phyloP scores from a whole-genome alignment of 495 filamentous ascomycete species.

The Rostrohypoxylon terebratum region DNA sequence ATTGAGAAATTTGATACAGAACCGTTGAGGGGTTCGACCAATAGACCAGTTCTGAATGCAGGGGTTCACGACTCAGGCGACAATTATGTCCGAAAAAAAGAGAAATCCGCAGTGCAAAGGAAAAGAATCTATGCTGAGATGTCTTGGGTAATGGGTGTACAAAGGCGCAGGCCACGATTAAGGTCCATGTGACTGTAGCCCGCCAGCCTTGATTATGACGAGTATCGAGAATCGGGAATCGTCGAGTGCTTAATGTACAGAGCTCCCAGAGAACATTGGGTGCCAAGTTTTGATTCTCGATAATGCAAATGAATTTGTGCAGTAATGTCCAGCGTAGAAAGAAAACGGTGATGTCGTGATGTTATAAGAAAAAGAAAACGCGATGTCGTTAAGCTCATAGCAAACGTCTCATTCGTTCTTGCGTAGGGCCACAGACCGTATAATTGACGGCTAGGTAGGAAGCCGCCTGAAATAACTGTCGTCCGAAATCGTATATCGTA shows the following conservation, averaged over 20 bases:
- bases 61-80: background rate
- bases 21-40: background rate
- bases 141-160: constrained; percentile 35
- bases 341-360: constrained; percentile 26
- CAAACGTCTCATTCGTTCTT: constrained; percentile 49
- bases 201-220: constrained; percentile 23
- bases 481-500: constrained; percentile 50
- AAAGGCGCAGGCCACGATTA: constrained; percentile 39
- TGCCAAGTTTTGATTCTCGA: constrained; percentile 30
- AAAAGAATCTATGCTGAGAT: constrained; percentile 43
- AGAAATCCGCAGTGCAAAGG: constrained; percentile 28
- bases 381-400: constrained; percentile 49
- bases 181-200: constrained; percentile 18
- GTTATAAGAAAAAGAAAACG: constrained; percentile 38
- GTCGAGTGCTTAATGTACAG: constrained; percentile 48
- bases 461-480: constrained; percentile 37
- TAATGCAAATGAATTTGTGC: constrained; percentile 28
- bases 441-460: constrained; percentile 39
- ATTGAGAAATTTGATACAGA: background rate
- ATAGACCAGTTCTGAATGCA: constrained; percentile 5
- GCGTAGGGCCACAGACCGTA: constrained; percentile 31
- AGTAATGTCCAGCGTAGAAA: constrained; percentile 29
- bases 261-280: constrained; percentile 35
- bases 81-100: constrained; percentile 25
- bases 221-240: constrained; percentile 33